These are phyloP conservation scores for Aspergillus texensis DNA, from an alignment of 2,329 filamentous ascomycete species.

Conservation along the genomic window DNA sequence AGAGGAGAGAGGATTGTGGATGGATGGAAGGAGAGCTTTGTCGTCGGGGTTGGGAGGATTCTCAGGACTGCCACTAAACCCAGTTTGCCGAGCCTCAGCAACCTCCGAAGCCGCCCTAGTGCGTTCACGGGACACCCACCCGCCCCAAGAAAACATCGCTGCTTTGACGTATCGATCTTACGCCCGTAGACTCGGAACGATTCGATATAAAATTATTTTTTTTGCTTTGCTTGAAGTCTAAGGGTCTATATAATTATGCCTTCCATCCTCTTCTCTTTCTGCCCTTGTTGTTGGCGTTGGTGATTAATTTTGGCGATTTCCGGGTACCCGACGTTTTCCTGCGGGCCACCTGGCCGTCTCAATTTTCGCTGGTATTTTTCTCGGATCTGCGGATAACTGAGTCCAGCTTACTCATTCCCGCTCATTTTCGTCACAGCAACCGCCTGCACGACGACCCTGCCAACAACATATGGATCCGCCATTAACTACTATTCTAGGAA, in stretches of 20 bases:
- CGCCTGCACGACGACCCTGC: conserved; percentile 14
- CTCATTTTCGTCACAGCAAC: conserved; percentile 40
- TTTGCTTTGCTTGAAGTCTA: neutral
- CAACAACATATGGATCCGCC: neutral
- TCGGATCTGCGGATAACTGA: conserved; percentile 41
- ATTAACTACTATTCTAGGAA: conserved; percentile 5
- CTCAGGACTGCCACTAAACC: conserved; percentile 44
- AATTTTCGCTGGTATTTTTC: conserved; percentile 35
- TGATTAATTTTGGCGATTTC: conserved; percentile 12
- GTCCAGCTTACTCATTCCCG: conserved; percentile 34
- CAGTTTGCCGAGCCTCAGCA: conserved; percentile 40
- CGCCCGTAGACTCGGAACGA: neutral
- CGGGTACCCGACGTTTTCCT: conserved; percentile 13
- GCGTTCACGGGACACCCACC: conserved; percentile 15
- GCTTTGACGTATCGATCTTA: conserved; percentile 1
- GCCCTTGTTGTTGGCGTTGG: conserved; percentile 2
- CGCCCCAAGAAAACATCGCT: conserved; percentile 3
- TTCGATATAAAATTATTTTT: neutral
- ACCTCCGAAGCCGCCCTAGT: conserved; percentile 45
- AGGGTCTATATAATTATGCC: neutral
- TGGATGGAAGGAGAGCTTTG: conserved; percentile 46
- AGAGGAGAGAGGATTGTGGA: conserved; percentile 48
- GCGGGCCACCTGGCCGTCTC: conserved; percentile 31
- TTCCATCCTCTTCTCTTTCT: neutral
- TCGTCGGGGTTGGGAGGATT: conserved; percentile 44